Percentiles rank a stretch among this genome's conserved stretches.
Conservation (phyloP, 176 grass and related monocot species). For the Tillandsia leiboldiana region DNA sequence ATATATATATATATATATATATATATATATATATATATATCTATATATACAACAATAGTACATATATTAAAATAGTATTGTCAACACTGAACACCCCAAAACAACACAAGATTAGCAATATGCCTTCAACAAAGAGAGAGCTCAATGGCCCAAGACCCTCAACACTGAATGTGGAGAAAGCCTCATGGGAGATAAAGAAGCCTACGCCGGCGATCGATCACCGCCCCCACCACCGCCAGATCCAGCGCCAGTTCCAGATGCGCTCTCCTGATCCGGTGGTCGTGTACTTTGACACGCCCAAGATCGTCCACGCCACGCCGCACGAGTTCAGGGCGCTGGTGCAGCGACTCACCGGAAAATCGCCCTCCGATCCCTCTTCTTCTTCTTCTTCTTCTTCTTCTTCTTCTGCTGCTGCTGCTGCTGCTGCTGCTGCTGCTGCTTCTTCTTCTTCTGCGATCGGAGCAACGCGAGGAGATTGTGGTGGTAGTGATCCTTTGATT, state of each 20-base stretch:
- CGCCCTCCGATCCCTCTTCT: neutral
- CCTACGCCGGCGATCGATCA: neutral
- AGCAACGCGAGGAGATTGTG: neutral
- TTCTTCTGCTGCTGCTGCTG: no score
- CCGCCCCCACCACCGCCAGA: neutral
- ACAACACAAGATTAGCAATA: neutral
- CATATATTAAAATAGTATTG: no score
- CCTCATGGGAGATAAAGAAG: conserved; percentile 7
- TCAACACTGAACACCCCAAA: no score
- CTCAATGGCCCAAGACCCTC: conserved; percentile 10
- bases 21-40: no score
- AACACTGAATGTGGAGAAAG: neutral
- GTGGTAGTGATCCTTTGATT: conserved; percentile 2
- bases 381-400: neutral
- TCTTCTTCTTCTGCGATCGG: neutral
- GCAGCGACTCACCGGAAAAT: conserved; percentile 31
- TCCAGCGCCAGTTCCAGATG: neutral
- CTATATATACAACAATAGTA: no score
- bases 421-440: no score
- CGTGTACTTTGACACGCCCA: conserved; percentile 22
- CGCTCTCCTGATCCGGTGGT: neutral
- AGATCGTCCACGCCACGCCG: conserved; percentile 30
- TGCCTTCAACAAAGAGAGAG: conserved; percentile 14
- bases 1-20: no score
- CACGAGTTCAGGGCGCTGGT: conserved; percentile 39